A percentile compares a stretch with the other conserved stretches of the same genome.
Conservation (phyloP, 495 filamentous ascomycete genomes). For the Hypoxylon trugodes region DNA sequence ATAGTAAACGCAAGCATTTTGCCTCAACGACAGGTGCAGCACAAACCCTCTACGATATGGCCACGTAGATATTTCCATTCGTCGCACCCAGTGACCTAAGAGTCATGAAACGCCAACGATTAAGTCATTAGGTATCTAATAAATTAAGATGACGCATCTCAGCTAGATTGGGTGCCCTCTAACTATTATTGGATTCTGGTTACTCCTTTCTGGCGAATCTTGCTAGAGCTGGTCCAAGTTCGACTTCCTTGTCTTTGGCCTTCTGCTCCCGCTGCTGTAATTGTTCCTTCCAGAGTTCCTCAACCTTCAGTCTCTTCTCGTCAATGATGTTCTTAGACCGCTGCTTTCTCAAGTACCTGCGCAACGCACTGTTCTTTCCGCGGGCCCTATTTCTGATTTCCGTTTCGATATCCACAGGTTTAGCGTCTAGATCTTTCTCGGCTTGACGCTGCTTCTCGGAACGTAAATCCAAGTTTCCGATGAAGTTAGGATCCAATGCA, state of each 20-base stretch:
- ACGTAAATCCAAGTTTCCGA: constrained; percentile 84
- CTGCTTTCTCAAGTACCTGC: constrained; percentile 90
- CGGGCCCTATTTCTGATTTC: constrained; percentile 74
- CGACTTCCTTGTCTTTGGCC: constrained; percentile 52
- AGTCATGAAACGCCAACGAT: constrained; percentile 22
- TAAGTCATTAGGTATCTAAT: constrained; percentile 13
- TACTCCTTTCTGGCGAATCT: constrained; percentile 59
- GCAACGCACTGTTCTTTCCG: constrained; percentile 90
- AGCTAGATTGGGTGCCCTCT: constrained; percentile 12
- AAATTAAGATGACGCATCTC: constrained; percentile 11
- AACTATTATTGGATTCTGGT: constrained; percentile 19
- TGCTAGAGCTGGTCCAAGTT: constrained; percentile 56
- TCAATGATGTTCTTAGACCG: constrained; percentile 90
- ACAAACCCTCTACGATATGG: constrained; percentile 21
- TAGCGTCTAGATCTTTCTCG: constrained; percentile 77
- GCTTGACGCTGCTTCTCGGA: constrained; percentile 75
- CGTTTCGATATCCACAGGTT: constrained; percentile 75
- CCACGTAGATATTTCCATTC: constrained; percentile 28
- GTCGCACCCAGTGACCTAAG: constrained; percentile 1
- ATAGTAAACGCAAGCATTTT: constrained; percentile 1
- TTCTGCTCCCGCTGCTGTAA: constrained; percentile 51
- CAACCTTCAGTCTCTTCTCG: constrained; percentile 69
- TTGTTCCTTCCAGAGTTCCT: constrained; percentile 58
- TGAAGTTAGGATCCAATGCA: constrained; percentile 85
- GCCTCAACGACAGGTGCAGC: constrained; percentile 14